phyloP scores from a whole-genome alignment of 768 basidiomycete species.

The Suillus decipiens region DNA sequence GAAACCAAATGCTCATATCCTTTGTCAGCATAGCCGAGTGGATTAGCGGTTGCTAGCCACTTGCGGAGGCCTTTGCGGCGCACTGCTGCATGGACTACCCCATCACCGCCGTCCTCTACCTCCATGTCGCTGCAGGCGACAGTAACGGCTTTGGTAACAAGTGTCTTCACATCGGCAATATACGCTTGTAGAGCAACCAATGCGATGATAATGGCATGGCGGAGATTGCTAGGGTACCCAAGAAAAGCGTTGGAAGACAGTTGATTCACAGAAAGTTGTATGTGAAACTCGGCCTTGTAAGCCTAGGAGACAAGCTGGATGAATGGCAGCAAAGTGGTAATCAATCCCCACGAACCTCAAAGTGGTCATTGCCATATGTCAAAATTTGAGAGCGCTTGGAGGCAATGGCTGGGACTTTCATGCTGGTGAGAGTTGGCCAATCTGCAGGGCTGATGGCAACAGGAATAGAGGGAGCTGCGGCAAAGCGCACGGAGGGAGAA shows the following conservation, averaged over 20 bases:
- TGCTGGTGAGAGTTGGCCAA: too few relatives aligned
- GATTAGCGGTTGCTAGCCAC: background rate
- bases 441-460: too few relatives aligned
- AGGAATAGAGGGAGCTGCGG: too few relatives aligned
- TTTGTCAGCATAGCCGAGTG: background rate
- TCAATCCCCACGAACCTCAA: too few relatives aligned
- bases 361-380: background rate
- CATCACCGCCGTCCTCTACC: background rate
- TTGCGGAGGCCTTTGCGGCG: background rate
- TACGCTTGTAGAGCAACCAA: background rate
- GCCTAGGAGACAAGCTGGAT: background rate
- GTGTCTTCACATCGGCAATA: background rate
- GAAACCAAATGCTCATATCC: background rate
- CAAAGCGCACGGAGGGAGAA: too few relatives aligned
- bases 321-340: too few relatives aligned
- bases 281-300: conserved; percentile 1
- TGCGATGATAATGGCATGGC: background rate
- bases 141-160: background rate
- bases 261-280: background rate
- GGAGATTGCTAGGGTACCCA: background rate
- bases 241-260: too few relatives aligned
- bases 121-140: background rate
- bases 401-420: too few relatives aligned
- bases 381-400: background rate
- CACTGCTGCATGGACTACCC: background rate